Evolutionary conservation across 768 basidiomycete species (phyloP).

Genomic region (Cyclocybe aegerita): DNA sequence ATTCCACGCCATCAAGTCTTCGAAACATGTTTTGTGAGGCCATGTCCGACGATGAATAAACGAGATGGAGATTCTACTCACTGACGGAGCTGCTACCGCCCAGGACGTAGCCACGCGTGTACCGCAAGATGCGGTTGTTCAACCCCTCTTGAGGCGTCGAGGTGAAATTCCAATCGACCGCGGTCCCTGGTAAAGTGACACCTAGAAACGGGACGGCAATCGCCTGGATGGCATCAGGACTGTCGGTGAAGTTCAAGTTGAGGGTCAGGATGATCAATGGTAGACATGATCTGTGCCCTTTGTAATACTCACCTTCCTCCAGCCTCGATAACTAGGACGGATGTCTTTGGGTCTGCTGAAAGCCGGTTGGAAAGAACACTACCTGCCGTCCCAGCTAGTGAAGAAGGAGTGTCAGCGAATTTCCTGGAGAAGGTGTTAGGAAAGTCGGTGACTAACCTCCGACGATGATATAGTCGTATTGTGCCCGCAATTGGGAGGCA

Average conservation of each 20-base stretch:
- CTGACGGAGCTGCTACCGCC: constrained; percentile 25
- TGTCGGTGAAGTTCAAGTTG: neutral
- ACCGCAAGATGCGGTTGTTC: constrained; percentile 14
- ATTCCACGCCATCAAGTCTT: constrained; percentile 25
- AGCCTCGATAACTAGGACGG: constrained; percentile 53
- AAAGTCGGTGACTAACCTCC: constrained; percentile 14
- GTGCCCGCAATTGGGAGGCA: too few species aligned
- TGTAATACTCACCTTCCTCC: constrained; percentile 45
- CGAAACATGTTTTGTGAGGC: neutral
- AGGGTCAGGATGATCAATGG: neutral
- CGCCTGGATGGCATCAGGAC: constrained; percentile 4
- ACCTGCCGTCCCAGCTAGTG: constrained; percentile 49
- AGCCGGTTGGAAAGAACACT: constrained; percentile 54
- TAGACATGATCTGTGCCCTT: neutral
- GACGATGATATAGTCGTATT: constrained; percentile 17
- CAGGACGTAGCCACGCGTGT: constrained; percentile 23
- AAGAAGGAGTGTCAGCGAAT: neutral
- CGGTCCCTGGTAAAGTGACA: constrained; percentile 2
- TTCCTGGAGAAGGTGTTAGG: neutral
- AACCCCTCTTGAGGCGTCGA: constrained; percentile 21
- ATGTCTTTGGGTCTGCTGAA: constrained; percentile 44
- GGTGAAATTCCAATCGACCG: constrained; percentile 23
- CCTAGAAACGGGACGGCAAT: constrained; percentile 5
- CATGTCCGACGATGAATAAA: neutral
- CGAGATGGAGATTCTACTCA: neutral